Percentiles rank a stretch among this genome's conserved stretches.
phyloP scores from a whole-genome alignment of 2,329 filamentous ascomycete species.

The Hortaea werneckii region DNA sequence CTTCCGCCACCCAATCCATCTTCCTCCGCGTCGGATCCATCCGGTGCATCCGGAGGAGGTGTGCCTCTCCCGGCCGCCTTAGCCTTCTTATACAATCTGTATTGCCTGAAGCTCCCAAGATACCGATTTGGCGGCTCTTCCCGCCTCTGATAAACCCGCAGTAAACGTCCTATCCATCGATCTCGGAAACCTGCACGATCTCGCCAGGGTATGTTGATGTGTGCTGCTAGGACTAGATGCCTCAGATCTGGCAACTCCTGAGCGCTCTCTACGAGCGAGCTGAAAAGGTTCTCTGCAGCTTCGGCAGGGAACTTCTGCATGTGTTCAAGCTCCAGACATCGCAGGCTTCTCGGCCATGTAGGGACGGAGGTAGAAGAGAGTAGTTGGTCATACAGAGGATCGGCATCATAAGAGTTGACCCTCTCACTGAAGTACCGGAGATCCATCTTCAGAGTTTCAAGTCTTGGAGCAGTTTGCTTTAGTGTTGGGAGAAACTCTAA shows the following conservation, averaged over 20 bases:
- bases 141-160: conserved; percentile 52
- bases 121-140: conserved; percentile 34
- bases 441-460: conserved; percentile 66
- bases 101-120: conserved; percentile 35
- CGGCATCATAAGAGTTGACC: conserved; percentile 56
- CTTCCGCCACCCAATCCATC: conserved; percentile 3
- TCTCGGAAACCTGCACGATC: conserved; percentile 70
- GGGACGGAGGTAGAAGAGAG: conserved; percentile 56
- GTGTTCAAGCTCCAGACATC: conserved; percentile 63
- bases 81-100: conserved; percentile 29
- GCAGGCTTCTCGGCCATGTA: conserved; percentile 65
- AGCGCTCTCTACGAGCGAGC: conserved; percentile 65
- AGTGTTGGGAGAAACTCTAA: conserved; percentile 63
- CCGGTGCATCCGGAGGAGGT: neutral
- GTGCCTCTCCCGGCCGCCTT: conserved; percentile 5
- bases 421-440: conserved; percentile 67
- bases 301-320: conserved; percentile 62
- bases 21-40: conserved; percentile 2
- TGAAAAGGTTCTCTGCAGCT: conserved; percentile 67
- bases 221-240: conserved; percentile 61
- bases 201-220: conserved; percentile 70
- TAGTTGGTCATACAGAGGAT: conserved; percentile 63
- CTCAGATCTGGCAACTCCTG: conserved; percentile 56
- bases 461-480: conserved; percentile 55
- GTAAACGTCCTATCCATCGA: conserved; percentile 63